phyloP scores from a whole-genome alignment of 257 asterid species.

The Ophiorrhiza pumila region DNA sequence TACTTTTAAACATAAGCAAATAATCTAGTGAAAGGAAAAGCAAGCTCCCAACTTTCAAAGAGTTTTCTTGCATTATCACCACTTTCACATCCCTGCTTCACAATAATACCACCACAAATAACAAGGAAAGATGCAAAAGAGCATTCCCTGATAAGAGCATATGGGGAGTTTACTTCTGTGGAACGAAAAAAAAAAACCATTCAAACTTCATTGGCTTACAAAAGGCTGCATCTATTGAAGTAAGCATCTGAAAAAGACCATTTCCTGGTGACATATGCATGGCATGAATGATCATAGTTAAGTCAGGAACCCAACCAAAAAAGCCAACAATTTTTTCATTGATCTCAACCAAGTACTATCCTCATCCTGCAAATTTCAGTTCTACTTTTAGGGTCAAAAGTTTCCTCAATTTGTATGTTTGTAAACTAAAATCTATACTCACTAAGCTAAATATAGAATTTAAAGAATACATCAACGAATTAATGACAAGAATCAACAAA shows the following conservation, averaged over 20 bases:
- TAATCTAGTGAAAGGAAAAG: no score
- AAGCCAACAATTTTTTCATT: not conserved
- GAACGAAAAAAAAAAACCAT: no score
- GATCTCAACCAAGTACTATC: not conserved
- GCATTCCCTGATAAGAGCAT: no score
- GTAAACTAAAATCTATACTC: slow-evolving; percentile 8
- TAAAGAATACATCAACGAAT: slow-evolving; percentile 13
- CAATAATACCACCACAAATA: no score
- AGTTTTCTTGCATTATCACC: no score
- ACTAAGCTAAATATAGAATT: slow-evolving; percentile 16
- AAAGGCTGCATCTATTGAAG: not conserved
- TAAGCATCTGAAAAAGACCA: not conserved
- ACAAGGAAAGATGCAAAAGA: no score
- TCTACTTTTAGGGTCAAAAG: slow-evolving; percentile 4
- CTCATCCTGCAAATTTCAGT: slow-evolving; percentile 3
- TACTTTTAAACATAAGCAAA: no score
- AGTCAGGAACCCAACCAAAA: not conserved
- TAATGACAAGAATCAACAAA: slow-evolving; percentile 8
- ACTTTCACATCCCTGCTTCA: no score
- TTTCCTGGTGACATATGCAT: not conserved
- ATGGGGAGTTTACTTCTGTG: no score
- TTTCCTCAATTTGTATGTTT: not conserved
- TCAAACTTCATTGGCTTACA: not conserved
- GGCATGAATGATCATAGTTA: not conserved
- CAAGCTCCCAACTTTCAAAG: no score